phyloP scores from a whole-genome alignment of 345 rosid genomes.

The Rhodamnia rubescens region DNA sequence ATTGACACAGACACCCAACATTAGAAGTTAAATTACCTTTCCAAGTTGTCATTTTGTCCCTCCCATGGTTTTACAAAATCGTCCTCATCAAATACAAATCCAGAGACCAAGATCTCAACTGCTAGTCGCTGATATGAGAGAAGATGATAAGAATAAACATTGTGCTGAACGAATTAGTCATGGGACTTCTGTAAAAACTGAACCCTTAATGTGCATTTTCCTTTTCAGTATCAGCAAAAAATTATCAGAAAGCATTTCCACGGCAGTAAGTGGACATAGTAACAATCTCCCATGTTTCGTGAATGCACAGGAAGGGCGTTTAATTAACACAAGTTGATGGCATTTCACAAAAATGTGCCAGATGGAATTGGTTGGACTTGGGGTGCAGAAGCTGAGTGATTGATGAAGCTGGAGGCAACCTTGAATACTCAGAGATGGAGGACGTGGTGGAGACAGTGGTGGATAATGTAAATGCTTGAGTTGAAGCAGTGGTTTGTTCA shows the following conservation, averaged over 20 bases:
- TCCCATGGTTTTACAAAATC: conserved; percentile 92
- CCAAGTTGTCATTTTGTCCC: conserved; percentile 65
- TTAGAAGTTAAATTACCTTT: conserved; percentile 38
- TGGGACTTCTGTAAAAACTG: background rate
- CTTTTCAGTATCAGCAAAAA: background rate
- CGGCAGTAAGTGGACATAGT: background rate
- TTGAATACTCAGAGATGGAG: background rate
- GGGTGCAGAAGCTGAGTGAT: background rate
- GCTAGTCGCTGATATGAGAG: conserved; percentile 59
- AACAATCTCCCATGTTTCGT: background rate
- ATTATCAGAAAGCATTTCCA: conserved; percentile 2
- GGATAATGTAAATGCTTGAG: background rate
- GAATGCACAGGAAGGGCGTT: background rate
- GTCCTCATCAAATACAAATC: conserved; percentile 57
- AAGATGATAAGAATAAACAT: background rate
- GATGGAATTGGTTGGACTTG: background rate
- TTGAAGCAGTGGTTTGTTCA: background rate
- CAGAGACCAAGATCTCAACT: conserved; percentile 76
- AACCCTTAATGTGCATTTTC: background rate
- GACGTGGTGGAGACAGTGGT: background rate
- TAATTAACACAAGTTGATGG: background rate
- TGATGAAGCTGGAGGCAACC: background rate
- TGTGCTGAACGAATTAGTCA: background rate
- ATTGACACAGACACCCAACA: background rate
- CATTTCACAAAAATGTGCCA: background rate